These are phyloP conservation scores for Acanthamoeba culbertsoni DNA, from an alignment of 208 protist genomes.

Conservation along the genomic window DNA sequence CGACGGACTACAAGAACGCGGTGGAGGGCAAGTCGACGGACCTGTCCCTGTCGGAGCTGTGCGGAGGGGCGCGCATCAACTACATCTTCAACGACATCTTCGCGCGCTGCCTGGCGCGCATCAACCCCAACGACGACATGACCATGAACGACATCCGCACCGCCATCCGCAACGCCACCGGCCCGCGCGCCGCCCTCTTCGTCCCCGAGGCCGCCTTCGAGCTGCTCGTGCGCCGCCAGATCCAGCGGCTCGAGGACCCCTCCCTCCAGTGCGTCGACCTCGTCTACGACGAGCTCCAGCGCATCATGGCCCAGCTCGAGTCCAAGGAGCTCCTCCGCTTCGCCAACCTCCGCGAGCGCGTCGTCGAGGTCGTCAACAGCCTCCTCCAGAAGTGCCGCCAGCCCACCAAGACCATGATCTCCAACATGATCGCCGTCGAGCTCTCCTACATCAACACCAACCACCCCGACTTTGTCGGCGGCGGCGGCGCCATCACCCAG, in stretches of 20 bases:
- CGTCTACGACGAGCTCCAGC: constrained; percentile 94
- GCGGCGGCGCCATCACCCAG: constrained; percentile 20
- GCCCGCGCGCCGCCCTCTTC: constrained; percentile 95
- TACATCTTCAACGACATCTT: constrained; percentile 96
- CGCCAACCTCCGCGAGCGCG: constrained; percentile 87
- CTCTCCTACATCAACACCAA: constrained; percentile 96
- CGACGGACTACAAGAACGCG: constrained; percentile 88
- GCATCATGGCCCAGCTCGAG: constrained; percentile 87
- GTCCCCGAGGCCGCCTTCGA: constrained; percentile 96
- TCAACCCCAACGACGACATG: constrained; percentile 91
- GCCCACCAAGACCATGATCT: constrained; percentile 89
- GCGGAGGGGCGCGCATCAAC: constrained; percentile 93
- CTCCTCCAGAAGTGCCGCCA: constrained; percentile 83
- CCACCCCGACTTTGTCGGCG: constrained; percentile 86
- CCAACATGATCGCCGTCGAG: constrained; percentile 93
- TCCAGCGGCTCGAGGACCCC: constrained; percentile 89
- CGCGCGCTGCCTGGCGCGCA: constrained; percentile 86
- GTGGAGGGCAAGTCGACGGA: constrained; percentile 93
- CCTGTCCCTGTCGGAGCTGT: constrained; percentile 85
- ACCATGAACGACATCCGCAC: constrained; percentile 94
- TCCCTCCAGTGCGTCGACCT: constrained; percentile 92
- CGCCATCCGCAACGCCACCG: constrained; percentile 94
- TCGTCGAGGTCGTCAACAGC: constrained; percentile 88
- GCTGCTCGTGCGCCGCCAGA: constrained; percentile 93
- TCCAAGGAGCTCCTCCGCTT: constrained; percentile 87